Evolutionary conservation across 2,329 filamentous ascomycete genomes (phyloP).

Genomic region (Aspergillus felis): DNA sequence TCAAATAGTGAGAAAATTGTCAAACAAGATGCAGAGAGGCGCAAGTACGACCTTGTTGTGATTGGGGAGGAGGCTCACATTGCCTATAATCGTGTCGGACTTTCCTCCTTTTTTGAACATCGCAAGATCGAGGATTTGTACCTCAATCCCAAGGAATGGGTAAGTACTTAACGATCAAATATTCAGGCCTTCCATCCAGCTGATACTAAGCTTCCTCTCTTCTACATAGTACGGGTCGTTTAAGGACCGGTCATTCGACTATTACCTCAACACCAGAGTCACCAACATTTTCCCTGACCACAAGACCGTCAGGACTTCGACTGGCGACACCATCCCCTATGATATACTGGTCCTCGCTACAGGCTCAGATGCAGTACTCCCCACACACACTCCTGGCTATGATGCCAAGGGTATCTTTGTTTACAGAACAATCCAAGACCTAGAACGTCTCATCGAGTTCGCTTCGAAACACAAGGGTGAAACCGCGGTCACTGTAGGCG

Average conservation of each 20-base stretch:
- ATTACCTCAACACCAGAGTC: conserved; percentile 71
- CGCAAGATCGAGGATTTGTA: conserved; percentile 83
- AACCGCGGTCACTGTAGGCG: conserved; percentile 73
- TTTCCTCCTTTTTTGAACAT: conserved; percentile 87
- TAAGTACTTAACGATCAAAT: conserved; percentile 34
- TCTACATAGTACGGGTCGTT: conserved; percentile 59
- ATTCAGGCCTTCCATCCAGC: neutral
- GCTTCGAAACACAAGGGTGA: conserved; percentile 63
- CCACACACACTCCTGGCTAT: conserved; percentile 67
- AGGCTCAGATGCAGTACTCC: conserved; percentile 78
- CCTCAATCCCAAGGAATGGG: conserved; percentile 79
- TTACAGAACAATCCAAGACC: conserved; percentile 79
- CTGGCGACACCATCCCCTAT: conserved; percentile 67
- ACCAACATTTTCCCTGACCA: conserved; percentile 60
- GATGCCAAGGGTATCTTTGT: conserved; percentile 83
- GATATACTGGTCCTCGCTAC: conserved; percentile 81
- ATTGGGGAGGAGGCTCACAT: conserved; percentile 85
- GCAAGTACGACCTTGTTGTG: conserved; percentile 76
- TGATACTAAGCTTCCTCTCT: neutral
- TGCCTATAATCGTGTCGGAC: conserved; percentile 85
- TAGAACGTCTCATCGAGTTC: conserved; percentile 72
- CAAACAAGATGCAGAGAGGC: conserved; percentile 71
- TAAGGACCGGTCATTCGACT: conserved; percentile 64
- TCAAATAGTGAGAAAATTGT: conserved; percentile 74
- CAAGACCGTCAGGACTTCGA: conserved; percentile 67